Percentiles rank a stretch among this genome's conserved stretches.
Evolutionary conservation across 2,329 filamentous ascomycete genomes (phyloP).

Genomic region (Ophiostoma pallidulum): DNA sequence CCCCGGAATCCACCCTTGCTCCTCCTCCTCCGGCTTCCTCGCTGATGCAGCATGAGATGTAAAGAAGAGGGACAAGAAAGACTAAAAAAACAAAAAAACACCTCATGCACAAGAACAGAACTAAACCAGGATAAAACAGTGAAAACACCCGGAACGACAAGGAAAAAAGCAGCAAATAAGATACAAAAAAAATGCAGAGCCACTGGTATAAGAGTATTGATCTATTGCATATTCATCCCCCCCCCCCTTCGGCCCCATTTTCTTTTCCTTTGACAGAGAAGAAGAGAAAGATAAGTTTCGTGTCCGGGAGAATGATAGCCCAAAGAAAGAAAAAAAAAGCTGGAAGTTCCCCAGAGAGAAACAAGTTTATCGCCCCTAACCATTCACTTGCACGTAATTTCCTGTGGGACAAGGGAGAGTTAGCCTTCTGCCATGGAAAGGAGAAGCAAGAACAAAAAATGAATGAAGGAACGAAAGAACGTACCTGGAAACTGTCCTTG

Average conservation of each 20-base stretch:
- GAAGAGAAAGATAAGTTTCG: too few species aligned
- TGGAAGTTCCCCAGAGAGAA: neutral
- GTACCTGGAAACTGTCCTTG: slow-evolving; percentile 91
- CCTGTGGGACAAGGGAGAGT: slow-evolving; percentile 2
- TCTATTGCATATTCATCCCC: slow-evolving; percentile 6
- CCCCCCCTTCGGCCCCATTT: too few species aligned
- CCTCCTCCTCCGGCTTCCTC: too few species aligned
- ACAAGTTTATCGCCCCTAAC: neutral
- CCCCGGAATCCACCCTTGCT: too few species aligned
- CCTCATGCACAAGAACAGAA: neutral
- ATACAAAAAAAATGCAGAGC: neutral
- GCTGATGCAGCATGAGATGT: too few species aligned
- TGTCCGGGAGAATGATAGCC: too few species aligned
- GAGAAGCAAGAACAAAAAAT: neutral
- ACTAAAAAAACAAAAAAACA: neutral
- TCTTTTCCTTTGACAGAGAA: too few species aligned
- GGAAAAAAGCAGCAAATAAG: neutral
- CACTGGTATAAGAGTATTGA: slow-evolving; percentile 7
- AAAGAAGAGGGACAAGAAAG: too few species aligned
- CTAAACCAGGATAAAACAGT: neutral
- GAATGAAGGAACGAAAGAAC: too few species aligned
- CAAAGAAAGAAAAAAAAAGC: neutral
- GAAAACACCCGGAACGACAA: neutral
- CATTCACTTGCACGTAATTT: slow-evolving; percentile 10
- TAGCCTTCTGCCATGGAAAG: neutral